These are phyloP conservation scores for Dictyostelium purpureum DNA, from an alignment of 78 protist genomes.

Conservation along the genomic window DNA sequence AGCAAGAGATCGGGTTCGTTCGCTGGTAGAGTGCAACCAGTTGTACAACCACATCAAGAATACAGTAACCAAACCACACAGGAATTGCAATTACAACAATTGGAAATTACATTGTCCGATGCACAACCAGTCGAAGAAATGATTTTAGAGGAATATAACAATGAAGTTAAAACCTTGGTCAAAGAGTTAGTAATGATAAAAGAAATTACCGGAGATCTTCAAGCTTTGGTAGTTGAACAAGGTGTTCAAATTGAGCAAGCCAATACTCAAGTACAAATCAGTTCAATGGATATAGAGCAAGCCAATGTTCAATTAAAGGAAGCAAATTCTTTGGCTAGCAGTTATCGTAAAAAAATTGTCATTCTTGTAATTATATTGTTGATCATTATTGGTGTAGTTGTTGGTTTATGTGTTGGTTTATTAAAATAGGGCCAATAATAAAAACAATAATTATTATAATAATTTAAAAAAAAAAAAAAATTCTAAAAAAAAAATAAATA, in stretches of 20 bases:
- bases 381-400: constrained; percentile 17
- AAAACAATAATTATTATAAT: constrained; percentile 15
- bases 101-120: constrained; percentile 22
- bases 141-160: constrained; percentile 45
- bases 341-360: constrained; percentile 42
- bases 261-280: neutral
- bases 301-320: neutral
- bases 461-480: neutral
- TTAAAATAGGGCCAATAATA: constrained; percentile 10
- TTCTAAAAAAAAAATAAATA: neutral
- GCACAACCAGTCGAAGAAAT: constrained; percentile 38
- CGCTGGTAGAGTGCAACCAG: constrained; percentile 11
- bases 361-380: neutral
- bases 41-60: neutral
- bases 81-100: neutral
- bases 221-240: constrained; percentile 25
- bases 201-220: constrained; percentile 44
- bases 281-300: neutral
- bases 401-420: constrained; percentile 39
- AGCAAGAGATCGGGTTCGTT: constrained; percentile 12
- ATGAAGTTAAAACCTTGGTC: constrained; percentile 29
- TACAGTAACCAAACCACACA: neutral
- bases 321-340: constrained; percentile 1
- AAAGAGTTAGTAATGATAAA: neutral
- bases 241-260: constrained; percentile 16